Conservation (phyloP, 2,329 filamentous ascomycete genomes). For the Hymenoscyphus salicellus region DNA sequence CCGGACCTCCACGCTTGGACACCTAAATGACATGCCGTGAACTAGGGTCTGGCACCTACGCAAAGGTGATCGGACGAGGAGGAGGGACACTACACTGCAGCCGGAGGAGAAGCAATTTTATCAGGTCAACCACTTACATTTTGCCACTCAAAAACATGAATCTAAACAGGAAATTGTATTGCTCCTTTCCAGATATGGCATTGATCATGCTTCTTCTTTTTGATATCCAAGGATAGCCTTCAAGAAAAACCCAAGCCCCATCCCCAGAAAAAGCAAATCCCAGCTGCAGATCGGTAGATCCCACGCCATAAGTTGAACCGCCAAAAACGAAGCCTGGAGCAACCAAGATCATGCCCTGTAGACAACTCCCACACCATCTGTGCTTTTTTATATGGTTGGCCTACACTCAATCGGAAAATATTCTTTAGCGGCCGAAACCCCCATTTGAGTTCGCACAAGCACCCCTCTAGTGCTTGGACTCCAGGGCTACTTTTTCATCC, state of each 20-base stretch:
- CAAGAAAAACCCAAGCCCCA: not conserved
- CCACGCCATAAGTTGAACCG: not conserved
- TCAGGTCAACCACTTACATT: not conserved
- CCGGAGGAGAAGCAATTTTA: not conserved
- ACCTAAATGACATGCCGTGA: too few relatives aligned
- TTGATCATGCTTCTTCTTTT: not conserved
- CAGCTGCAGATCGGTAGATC: not conserved
- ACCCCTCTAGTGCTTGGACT: not conserved
- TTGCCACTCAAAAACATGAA: not conserved
- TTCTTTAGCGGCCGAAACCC: not conserved
- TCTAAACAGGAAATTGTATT: not conserved
- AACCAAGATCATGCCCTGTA: too few relatives aligned
- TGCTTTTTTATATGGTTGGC: constrained; percentile 1
- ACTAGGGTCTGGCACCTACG: too few relatives aligned
- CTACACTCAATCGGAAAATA: not conserved
- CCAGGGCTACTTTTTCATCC: not conserved
- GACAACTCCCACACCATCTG: not conserved
- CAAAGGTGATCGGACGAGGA: too few relatives aligned
- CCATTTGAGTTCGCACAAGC: not conserved
- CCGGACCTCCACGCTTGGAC: too few relatives aligned
- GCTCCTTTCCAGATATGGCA: not conserved
- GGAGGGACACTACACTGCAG: too few relatives aligned
- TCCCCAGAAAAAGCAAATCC: not conserved
- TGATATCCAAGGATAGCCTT: not conserved
- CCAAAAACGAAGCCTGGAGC: too few relatives aligned